Base-by-base conservation (phyloP, 495 filamentous ascomycete species). In the Neurospora hispaniola region DNA sequence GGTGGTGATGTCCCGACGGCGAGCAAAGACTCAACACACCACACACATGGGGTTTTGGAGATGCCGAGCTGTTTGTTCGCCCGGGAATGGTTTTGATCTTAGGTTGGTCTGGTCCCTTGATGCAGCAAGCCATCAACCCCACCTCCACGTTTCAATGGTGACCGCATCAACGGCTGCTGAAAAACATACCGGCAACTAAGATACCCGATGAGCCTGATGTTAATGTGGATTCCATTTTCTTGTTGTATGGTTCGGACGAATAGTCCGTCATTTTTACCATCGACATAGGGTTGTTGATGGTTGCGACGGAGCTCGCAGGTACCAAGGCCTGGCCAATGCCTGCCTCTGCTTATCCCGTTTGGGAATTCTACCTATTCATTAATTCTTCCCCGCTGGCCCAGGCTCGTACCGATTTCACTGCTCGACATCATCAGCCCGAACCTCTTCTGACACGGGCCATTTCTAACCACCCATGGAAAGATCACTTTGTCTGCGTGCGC, bases 1-100 rank as follows among this genome's bases (percentile, higher is more conserved):
- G 76, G 70, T 31, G 43, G 38, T 76, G 72, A 76, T 78, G 46
- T 23, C 75, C 76, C 76, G 76, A 78, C 40, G 69, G 54, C 69
- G 71, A 62, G n/a, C 40, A 41, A 39, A 39, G 6, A 39, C 7
- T 39, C 0, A 7, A 39, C 69, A 20, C 40, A 16, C n/a, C n/a
- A n/a, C n/a, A n/a, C n/a, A n/a, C n/a, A 42, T 10, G 8, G 18
- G 14, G 43, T 46, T 48, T 48, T 54, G 46, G n/a, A 31, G 40
- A 42, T 23, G 16, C 16, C 18, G 14, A 39, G 9, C 68, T 23
- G n/a, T 27, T 23, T 14, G 23, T 31, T 31, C 23, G 5, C 48
- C 6, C 12, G 48, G 48, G 46, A 20, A 27, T 8, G 20, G n/a
- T 23, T 54, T 31, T 31, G 27, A n/a, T n/a, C n/a, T 31, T 31